These are phyloP conservation scores for Phytophthora uliginosa DNA, from an alignment of 352 stramenopile species.

Conservation along the genomic window DNA sequence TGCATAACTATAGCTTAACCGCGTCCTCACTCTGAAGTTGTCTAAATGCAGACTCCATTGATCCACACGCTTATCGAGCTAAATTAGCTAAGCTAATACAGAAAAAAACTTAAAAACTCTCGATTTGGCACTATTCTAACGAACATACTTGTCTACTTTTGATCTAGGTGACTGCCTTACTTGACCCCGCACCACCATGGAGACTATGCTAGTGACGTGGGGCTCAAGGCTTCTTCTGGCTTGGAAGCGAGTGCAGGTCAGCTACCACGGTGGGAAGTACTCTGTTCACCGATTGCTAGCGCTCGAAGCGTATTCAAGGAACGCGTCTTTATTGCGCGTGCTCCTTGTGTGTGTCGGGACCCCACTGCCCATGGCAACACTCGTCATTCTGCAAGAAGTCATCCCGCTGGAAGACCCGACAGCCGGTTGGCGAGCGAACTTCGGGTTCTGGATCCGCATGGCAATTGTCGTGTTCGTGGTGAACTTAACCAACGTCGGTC, in stretches of 20 bases:
- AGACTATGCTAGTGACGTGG: neutral
- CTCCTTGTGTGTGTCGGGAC: conserved; percentile 9
- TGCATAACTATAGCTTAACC: too few relatives aligned
- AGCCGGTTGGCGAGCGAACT: conserved; percentile 17
- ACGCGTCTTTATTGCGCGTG: neutral
- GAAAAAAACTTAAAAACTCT: too few relatives aligned
- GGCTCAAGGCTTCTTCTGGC: neutral
- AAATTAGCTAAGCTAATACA: too few relatives aligned
- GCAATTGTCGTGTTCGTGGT: conserved; percentile 1
- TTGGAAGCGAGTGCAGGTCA: conserved; percentile 12
- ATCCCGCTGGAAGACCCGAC: conserved; percentile 20
- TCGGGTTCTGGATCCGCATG: conserved; percentile 18
- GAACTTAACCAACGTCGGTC: conserved; percentile 2
- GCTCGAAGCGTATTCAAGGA: conserved; percentile 15
- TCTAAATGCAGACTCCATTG: too few relatives aligned
- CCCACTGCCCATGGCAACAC: conserved; percentile 5
- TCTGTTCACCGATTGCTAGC: conserved; percentile 10
- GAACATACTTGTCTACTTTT: neutral
- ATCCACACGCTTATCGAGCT: too few relatives aligned
- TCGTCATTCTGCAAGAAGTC: conserved; percentile 10
- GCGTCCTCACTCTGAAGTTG: too few relatives aligned
- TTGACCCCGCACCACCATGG: neutral
- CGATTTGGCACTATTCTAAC: too few relatives aligned
- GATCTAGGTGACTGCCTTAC: neutral
- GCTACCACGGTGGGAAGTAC: conserved; percentile 13